Evolutionary conservation across 2,329 filamentous ascomycete species (phyloP).

Genomic region (Xylariaceae sp.): DNA sequence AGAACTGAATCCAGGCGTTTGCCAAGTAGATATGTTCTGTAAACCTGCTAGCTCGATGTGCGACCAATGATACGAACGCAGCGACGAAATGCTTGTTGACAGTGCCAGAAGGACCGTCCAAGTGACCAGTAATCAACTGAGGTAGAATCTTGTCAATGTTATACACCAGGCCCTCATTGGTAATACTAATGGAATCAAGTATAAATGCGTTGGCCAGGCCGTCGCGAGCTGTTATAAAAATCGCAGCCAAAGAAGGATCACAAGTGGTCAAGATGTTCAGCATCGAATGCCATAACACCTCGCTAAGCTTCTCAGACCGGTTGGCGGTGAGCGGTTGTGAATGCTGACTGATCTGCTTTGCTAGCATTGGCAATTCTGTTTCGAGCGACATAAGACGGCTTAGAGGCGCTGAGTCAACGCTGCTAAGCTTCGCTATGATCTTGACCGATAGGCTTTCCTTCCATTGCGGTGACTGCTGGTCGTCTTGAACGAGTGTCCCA

Average conservation of each 20-base stretch:
- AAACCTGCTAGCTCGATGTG: constrained; percentile 39
- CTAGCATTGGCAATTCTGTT: constrained; percentile 67
- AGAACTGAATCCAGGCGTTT: constrained; percentile 77
- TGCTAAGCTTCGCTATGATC: constrained; percentile 62
- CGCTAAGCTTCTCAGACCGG: constrained; percentile 56
- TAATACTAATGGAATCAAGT: constrained; percentile 30
- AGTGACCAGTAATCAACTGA: constrained; percentile 33
- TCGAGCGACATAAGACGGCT: constrained; percentile 69
- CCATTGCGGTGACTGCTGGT: constrained; percentile 41
- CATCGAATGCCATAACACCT: constrained; percentile 55
- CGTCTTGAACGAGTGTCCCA: constrained; percentile 51
- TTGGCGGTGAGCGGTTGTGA: constrained; percentile 57
- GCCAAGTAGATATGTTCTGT: constrained; percentile 49
- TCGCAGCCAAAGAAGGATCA: constrained; percentile 42
- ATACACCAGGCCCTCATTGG: constrained; percentile 36
- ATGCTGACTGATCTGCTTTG: constrained; percentile 59
- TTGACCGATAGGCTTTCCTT: constrained; percentile 55
- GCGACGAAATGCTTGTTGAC: constrained; percentile 51
- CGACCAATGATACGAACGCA: constrained; percentile 53
- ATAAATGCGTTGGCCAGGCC: constrained; percentile 23
- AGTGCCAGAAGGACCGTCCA: constrained; percentile 36
- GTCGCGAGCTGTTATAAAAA: constrained; percentile 38
- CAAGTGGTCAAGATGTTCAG: constrained; percentile 50
- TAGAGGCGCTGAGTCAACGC: constrained; percentile 60
- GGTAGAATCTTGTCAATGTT: constrained; percentile 35